Base-by-base conservation (phyloP, 768 basidiomycete species). In the Chiua virens region DNA sequence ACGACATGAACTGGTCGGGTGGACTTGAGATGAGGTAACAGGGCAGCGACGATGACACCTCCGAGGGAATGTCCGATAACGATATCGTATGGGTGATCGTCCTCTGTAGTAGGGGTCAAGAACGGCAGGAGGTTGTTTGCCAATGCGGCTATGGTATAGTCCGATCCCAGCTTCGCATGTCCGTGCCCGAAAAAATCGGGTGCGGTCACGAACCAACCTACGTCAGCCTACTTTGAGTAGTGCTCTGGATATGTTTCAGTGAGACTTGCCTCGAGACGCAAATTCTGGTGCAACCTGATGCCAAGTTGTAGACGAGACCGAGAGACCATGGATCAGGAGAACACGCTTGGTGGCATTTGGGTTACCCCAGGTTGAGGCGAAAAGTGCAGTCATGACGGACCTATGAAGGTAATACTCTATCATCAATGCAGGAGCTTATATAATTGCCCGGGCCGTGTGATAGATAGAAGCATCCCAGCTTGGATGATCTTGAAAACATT, bases 141-240 rank as follows among this genome's bases (percentile, higher is more conserved):
- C 22, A 65, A 11, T 8, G 51, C 43, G 9, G 34, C 20, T 6
- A 65, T 25, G 40, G 60, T 54, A 38, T 55, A 63, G 14, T 50
- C 50, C 1, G 62, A 43, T 14, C 28, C 8, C 21, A 47, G 53
- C 10, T 27, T 39, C 7, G 56, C 48, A 15, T 21, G 22, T 2
- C 55, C 61, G n/a, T 67, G 67, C 8, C 60, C 60, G 22, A 65
- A 55, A 3, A 60, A 28, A 39, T 60, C 61, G 7, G 65, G 65
- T n/a, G 62, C 65, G 0, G 27, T 51, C 35, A 69, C 62, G 15
- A 56, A 52, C 25, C 57, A 65, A 22, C 62, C 67, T 67, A 49
- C 27, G 2, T 34, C 15, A 15, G 34, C 17, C 34, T 34, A 7
- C 34, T 1, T 6, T 34, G 15, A 34, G 34, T 17, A 34, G 15